Evolutionary conservation across 2,329 filamentous ascomycete species (phyloP).

Genomic region (Xylariales sp.): DNA sequence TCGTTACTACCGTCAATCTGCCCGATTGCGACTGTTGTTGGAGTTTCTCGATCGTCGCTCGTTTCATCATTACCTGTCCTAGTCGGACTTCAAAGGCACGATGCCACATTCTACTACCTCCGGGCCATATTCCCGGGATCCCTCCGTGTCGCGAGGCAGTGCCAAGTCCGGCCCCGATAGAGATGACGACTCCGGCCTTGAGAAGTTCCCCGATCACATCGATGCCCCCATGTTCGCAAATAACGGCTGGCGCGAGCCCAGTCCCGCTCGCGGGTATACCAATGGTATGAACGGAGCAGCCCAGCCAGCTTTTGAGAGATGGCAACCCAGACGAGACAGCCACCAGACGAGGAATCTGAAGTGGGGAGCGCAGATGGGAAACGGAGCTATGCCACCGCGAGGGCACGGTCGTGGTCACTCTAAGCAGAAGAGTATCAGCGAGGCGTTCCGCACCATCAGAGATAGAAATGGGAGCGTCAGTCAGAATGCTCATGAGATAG

Average conservation of each 20-base stretch:
- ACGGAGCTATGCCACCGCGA: slow-evolving; percentile 18
- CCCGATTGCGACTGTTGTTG: slow-evolving; percentile 3
- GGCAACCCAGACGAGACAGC: slow-evolving; percentile 21
- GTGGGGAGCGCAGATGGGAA: slow-evolving; percentile 21
- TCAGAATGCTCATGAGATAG: slow-evolving; percentile 90
- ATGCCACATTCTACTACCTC: slow-evolving; percentile 29
- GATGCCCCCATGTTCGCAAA: slow-evolving; percentile 25
- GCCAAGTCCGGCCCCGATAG: slow-evolving; percentile 19
- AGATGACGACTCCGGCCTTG: slow-evolving; percentile 22
- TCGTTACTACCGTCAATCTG: not conserved
- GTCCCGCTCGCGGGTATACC: slow-evolving; percentile 10
- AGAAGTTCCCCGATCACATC: slow-evolving; percentile 30
- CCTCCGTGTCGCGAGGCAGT: slow-evolving; percentile 23
- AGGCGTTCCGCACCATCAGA: slow-evolving; percentile 81
- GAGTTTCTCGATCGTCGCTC: slow-evolving; percentile 8
- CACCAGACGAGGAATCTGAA: slow-evolving; percentile 19
- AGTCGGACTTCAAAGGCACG: slow-evolving; percentile 6
- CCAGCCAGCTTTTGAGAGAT: slow-evolving; percentile 23
- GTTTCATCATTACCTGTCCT: too few relatives aligned
- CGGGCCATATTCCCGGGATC: slow-evolving; percentile 23
- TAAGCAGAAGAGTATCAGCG: slow-evolving; percentile 81
- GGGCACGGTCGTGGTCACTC: slow-evolving; percentile 49
- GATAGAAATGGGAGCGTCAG: slow-evolving; percentile 79
- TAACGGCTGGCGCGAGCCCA: slow-evolving; percentile 17
- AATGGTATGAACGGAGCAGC: slow-evolving; percentile 23